These are phyloP conservation scores for Neotropicomus parvogracilis DNA, from an alignment of 1,284 basidiomycete genomes.

Conservation along the genomic window DNA sequence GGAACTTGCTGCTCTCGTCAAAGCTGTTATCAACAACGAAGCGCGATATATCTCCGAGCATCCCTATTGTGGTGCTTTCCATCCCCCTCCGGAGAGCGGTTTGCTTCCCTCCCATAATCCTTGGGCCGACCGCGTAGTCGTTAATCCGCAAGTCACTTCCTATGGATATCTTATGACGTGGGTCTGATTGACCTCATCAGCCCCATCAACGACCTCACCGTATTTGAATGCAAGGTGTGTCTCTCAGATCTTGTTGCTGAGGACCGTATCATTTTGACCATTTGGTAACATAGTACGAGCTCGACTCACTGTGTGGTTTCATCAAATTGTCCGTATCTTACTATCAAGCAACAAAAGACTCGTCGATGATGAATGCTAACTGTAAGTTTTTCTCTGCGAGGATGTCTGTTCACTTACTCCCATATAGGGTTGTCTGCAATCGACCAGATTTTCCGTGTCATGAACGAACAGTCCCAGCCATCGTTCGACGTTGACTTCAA, in stretches of 20 bases:
- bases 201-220: constrained; percentile 62
- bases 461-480: constrained; percentile 70
- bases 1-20: constrained; percentile 60
- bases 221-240: constrained; percentile 74
- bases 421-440: constrained; percentile 63
- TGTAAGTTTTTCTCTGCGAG: constrained; percentile 40
- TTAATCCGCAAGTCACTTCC: constrained; percentile 56
- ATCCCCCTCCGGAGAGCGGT: constrained; percentile 70
- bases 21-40: constrained; percentile 74
- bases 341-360: constrained; percentile 64
- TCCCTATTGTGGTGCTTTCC: constrained; percentile 75
- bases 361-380: constrained; percentile 65
- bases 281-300: constrained; percentile 52
- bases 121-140: constrained; percentile 63
- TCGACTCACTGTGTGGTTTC: constrained; percentile 73
- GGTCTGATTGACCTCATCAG: constrained; percentile 32
- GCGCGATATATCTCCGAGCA: constrained; percentile 68
- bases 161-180: background rate
- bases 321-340: constrained; percentile 72
- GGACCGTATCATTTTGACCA: background rate
- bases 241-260: background rate
- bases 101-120: constrained; percentile 57
- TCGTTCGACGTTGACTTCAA: constrained; percentile 69
- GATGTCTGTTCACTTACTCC: background rate
- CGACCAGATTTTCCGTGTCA: constrained; percentile 68